A percentile compares a stretch with the other conserved stretches of the same genome.
Evolutionary conservation across 768 basidiomycete genomes (phyloP).

Genomic region (Sistotremastrum niveocremeum): DNA sequence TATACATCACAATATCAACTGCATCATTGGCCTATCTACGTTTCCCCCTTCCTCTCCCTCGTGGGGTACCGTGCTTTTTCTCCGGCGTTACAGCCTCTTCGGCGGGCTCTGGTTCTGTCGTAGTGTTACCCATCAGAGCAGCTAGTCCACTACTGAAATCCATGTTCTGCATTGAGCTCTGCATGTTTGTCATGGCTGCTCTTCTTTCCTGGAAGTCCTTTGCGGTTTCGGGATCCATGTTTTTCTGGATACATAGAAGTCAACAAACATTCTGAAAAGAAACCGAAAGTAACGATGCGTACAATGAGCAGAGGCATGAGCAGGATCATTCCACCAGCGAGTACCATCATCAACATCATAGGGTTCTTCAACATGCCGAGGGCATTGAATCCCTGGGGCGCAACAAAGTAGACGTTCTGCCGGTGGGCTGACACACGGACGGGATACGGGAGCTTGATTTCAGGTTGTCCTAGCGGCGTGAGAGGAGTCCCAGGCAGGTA

Average conservation of each 20-base stretch:
- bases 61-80: no score
- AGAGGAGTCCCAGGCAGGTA: constrained; percentile 59
- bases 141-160: constrained; percentile 45
- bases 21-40: no score
- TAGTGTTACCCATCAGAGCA: background rate
- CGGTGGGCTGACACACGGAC: constrained; percentile 40
- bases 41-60: no score
- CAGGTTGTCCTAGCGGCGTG: constrained; percentile 31
- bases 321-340: constrained; percentile 52
- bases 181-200: constrained; percentile 38
- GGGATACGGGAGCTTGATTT: constrained; percentile 46
- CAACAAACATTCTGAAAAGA: background rate
- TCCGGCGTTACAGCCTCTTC: no score
- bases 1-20: no score
- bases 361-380: constrained; percentile 68
- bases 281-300: constrained; percentile 5
- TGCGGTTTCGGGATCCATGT: constrained; percentile 56
- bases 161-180: constrained; percentile 43
- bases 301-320: constrained; percentile 71
- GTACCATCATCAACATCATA: constrained; percentile 71
- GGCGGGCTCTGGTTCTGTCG: no score
- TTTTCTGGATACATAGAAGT: constrained; percentile 38
- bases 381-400: constrained; percentile 60
- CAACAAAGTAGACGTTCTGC: constrained; percentile 51
- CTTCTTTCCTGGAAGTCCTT: constrained; percentile 53